Evolutionary conservation across 169 alveolate genomes (phyloP).

Genomic region (Plasmodium reichenowi): DNA sequence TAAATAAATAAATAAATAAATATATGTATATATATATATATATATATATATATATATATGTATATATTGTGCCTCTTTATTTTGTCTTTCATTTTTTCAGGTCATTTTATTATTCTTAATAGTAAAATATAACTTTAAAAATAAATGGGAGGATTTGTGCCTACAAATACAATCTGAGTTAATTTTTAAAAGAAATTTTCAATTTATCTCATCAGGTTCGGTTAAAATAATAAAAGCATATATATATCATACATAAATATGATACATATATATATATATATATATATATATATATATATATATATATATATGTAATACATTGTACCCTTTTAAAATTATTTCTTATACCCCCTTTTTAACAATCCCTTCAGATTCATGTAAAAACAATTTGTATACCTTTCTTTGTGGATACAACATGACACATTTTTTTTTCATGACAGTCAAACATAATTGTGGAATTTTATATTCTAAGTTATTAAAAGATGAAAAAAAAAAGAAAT

Average conservation of each 20-base stretch:
- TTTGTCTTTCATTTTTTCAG: constrained; percentile 1
- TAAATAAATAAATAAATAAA: too few species aligned
- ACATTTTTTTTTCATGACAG: constrained; percentile 21
- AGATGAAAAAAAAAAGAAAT: constrained; percentile 11
- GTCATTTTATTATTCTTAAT: constrained; percentile 17
- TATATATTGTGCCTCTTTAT: background rate
- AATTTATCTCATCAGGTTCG: background rate
- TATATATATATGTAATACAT: too few species aligned
- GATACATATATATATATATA: too few species aligned
- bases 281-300: too few species aligned
- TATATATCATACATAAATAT: background rate
- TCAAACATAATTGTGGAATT: constrained; percentile 13
- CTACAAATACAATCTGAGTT: constrained; percentile 1
- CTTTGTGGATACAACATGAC: constrained; percentile 48
- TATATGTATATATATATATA: background rate
- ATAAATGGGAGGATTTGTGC: background rate
- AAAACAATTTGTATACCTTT: constrained; percentile 7
- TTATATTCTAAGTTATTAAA: background rate
- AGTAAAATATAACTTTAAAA: constrained; percentile 1
- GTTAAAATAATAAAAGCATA: too few species aligned
- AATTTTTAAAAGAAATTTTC: constrained; percentile 8
- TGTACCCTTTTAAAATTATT: too few species aligned
- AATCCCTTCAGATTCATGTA: background rate
- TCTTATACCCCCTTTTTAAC: background rate
- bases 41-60: background rate